phyloP scores from a whole-genome alignment of 257 asterid genomes.

The Nicotiana obtusifolia region DNA sequence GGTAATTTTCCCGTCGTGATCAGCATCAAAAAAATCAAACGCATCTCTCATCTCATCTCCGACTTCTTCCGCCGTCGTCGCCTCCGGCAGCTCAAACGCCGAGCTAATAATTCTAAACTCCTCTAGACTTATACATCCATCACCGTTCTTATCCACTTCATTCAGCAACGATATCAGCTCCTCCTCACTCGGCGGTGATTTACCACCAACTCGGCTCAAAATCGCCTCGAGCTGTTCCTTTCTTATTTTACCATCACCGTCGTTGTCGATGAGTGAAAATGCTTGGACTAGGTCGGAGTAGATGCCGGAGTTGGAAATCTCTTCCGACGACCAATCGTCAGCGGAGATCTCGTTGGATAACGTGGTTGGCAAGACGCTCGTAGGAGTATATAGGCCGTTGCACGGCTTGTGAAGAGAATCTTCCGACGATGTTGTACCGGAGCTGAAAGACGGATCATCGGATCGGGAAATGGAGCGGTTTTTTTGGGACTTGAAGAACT shows the following conservation, averaged over 20 bases:
- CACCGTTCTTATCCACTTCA: constrained; percentile 66
- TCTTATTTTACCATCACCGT: constrained; percentile 58
- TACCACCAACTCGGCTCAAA: constrained; percentile 43
- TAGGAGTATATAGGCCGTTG: constrained; percentile 44
- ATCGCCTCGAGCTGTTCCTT: constrained; percentile 49
- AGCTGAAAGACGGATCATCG: constrained; percentile 26
- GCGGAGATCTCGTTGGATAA: constrained; percentile 25
- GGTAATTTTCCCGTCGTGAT: constrained; percentile 73
- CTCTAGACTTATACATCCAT: constrained; percentile 62
- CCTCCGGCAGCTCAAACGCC: constrained; percentile 50
- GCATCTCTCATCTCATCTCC: constrained; percentile 49
- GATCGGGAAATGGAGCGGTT: constrained; percentile 22
- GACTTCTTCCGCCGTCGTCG: neutral
- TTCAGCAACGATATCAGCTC: constrained; percentile 44
- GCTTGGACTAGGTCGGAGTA: constrained; percentile 47
- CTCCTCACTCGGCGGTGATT: constrained; percentile 47
- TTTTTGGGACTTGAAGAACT: constrained; percentile 28
- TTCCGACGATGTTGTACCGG: constrained; percentile 13
- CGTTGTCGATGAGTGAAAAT: constrained; percentile 59
- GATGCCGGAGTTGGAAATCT: constrained; percentile 23
- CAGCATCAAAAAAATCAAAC: constrained; percentile 74
- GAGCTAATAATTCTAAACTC: constrained; percentile 46
- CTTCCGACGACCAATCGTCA: constrained; percentile 49
- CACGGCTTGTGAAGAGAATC: constrained; percentile 10
- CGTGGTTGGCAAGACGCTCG: constrained; percentile 60